Conservation (phyloP, 2,329 filamentous ascomycete species). For the Aspergillus aculeatus region DNA sequence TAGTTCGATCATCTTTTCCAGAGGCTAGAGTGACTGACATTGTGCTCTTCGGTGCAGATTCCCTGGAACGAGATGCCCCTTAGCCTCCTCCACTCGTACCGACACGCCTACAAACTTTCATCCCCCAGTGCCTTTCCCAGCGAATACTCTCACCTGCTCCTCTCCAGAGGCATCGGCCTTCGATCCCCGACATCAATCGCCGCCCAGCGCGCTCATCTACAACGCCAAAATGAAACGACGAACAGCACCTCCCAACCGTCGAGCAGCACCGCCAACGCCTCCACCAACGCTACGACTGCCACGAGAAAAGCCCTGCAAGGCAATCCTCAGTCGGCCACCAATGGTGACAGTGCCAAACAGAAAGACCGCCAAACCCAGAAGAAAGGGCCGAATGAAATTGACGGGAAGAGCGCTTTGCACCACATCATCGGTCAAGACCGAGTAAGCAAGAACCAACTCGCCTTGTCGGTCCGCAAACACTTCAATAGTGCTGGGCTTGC, state of each 20-base stretch:
- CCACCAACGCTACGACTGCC: not conserved
- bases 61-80: slow-evolving; percentile 45
- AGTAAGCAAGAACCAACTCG: slow-evolving; percentile 44
- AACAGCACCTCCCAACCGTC: slow-evolving; percentile 13
- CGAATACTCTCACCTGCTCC: slow-evolving; percentile 48
- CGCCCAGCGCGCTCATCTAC: slow-evolving; percentile 24
- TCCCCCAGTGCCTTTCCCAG: slow-evolving; percentile 46
- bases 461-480: slow-evolving; percentile 46
- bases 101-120: slow-evolving; percentile 47
- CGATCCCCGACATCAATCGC: slow-evolving; percentile 47
- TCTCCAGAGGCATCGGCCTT: slow-evolving; percentile 46
- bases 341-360: slow-evolving; percentile 13
- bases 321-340: slow-evolving; percentile 1
- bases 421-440: slow-evolving; percentile 38
- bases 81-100: slow-evolving; percentile 49
- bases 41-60: slow-evolving; percentile 31
- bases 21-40: slow-evolving; percentile 10
- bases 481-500: slow-evolving; percentile 48
- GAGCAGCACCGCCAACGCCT: not conserved
- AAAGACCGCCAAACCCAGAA: slow-evolving; percentile 8
- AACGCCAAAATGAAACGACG: slow-evolving; percentile 13
- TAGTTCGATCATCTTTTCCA: not conserved
- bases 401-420: slow-evolving; percentile 23
- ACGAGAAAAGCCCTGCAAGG: slow-evolving; percentile 7
- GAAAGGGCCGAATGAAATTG: slow-evolving; percentile 9